Conservation (phyloP, 257 asterid species). For the Solanum rostratum region DNA sequence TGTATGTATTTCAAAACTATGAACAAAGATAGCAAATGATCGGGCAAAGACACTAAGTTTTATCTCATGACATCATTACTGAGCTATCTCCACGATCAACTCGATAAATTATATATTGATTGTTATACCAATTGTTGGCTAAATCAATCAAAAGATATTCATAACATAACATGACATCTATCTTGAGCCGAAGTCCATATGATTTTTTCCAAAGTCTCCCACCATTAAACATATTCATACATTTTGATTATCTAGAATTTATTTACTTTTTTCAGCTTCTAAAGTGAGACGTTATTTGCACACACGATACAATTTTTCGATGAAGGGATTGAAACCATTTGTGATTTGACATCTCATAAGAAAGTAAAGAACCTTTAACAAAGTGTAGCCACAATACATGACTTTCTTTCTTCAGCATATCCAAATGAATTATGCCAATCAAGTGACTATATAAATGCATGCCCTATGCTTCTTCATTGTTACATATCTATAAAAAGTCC, state of each 20-base stretch:
- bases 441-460: not conserved
- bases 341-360: not conserved
- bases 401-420: not conserved
- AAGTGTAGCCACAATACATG: not conserved
- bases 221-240: not conserved
- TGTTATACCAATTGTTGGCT: not conserved
- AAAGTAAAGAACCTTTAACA: not conserved
- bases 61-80: not conserved
- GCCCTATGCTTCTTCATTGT: not conserved
- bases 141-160: too few species aligned
- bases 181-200: too few species aligned
- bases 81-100: not conserved
- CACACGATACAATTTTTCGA: not conserved
- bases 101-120: not conserved
- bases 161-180: too few species aligned
- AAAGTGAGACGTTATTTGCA: not conserved
- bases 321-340: not conserved
- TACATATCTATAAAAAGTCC: not conserved
- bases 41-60: not conserved
- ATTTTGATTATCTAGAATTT: not conserved
- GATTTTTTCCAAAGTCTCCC: not conserved
- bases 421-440: not conserved
- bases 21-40: not conserved
- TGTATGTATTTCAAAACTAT: not conserved
- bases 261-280: not conserved